Percentiles rank a stretch among this genome's conserved stretches.
Conservation (phyloP, 352 stramenopile species). For the Pythium brassicae region DNA sequence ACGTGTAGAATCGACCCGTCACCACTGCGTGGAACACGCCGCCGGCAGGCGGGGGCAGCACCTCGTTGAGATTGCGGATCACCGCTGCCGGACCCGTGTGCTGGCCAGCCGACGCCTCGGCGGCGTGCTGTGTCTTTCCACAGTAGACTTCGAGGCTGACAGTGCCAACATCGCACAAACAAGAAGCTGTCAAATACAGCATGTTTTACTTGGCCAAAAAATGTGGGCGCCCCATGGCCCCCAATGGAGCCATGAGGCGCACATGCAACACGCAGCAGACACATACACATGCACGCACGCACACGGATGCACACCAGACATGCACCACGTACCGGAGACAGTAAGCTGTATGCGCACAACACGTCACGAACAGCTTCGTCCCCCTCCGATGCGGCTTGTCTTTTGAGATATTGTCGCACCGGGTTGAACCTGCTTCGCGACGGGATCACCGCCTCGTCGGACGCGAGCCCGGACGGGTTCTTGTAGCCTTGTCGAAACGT, state of each 20-base stretch:
- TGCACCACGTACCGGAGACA: not conserved
- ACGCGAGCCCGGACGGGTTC: not conserved
- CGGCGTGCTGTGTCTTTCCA: not conserved
- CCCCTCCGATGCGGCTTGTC: not conserved
- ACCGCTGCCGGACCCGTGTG: too few species aligned
- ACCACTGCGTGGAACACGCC: not conserved
- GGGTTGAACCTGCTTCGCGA: not conserved
- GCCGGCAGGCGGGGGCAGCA: not conserved
- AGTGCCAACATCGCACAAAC: not conserved
- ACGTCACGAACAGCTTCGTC: slow-evolving; percentile 1
- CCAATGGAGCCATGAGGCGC: too few species aligned
- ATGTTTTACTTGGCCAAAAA: not conserved
- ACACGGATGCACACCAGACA: not conserved
- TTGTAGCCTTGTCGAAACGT: not conserved
- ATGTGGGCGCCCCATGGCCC: not conserved
- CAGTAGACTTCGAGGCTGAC: not conserved
- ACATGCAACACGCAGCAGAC: not conserved
- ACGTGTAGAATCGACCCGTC: not conserved
- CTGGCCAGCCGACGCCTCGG: not conserved
- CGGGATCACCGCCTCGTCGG: not conserved
- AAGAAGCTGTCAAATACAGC: not conserved
- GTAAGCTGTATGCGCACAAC: not conserved
- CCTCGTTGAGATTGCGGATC: not conserved
- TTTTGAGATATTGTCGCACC: not conserved
- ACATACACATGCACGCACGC: not conserved